Evolutionary conservation across 768 basidiomycete genomes (phyloP).

Genomic region (Peribolospora kevripleyi): DNA sequence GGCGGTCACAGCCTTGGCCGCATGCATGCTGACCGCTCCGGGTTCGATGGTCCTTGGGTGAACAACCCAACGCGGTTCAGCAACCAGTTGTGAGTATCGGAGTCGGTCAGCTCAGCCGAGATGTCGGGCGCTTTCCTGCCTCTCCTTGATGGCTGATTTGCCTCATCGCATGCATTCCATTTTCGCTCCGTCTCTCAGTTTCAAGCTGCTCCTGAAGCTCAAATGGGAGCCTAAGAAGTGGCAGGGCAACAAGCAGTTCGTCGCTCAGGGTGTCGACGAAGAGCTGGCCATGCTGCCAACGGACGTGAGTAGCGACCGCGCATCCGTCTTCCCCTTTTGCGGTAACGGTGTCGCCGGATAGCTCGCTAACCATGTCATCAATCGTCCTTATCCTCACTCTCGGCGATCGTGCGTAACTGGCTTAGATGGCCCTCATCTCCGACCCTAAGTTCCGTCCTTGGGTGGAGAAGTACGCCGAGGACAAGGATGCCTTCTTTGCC

Average conservation of each 20-base stretch:
- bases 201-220: conserved; percentile 2
- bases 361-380: conserved; percentile 81
- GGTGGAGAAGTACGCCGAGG: conserved; percentile 64
- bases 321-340: no score
- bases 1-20: conserved; percentile 92
- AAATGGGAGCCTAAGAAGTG: conserved; percentile 32
- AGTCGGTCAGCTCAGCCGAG: not conserved
- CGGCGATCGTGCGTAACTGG: conserved; percentile 12
- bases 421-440: conserved; percentile 65
- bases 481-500: conserved; percentile 69
- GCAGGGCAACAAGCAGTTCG: conserved; percentile 45
- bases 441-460: conserved; percentile 84
- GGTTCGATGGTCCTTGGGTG: conserved; percentile 65
- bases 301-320: not conserved
- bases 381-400: conserved; percentile 22
- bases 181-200: not conserved
- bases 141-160: not conserved
- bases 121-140: not conserved
- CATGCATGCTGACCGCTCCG: conserved; percentile 66
- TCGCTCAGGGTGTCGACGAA: conserved; percentile 81
- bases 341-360: no score
- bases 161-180: not conserved
- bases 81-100: no score
- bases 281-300: conserved; percentile 39
- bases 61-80: no score